Evolutionary conservation across 75 land plant species (phyloP).

Genomic region (Pinus albicaulis): DNA sequence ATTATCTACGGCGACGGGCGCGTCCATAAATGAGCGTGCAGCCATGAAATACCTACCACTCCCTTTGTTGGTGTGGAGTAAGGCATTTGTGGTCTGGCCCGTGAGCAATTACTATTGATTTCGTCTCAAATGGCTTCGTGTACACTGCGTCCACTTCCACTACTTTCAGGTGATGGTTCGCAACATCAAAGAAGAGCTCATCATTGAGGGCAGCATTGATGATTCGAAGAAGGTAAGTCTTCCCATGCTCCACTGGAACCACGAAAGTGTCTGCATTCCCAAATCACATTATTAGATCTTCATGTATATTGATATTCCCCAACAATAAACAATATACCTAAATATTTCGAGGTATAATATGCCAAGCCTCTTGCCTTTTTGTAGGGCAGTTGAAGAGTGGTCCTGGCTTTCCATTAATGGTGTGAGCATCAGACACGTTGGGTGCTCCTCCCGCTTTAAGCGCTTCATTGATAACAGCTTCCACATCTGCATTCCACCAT

Average conservation of each 20-base stretch:
- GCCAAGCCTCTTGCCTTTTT: neutral
- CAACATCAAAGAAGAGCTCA: slow-evolving; percentile 9
- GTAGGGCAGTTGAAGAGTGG: slow-evolving; percentile 28
- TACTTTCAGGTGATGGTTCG: slow-evolving; percentile 19
- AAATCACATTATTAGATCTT: neutral
- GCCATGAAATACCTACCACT: no score
- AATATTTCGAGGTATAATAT: neutral
- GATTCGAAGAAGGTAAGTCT: no score
- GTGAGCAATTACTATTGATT: slow-evolving; percentile 13
- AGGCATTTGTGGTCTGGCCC: no score
- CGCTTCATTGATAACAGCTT: slow-evolving; percentile 21
- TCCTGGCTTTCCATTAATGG: slow-evolving; percentile 53
- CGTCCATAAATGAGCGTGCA: no score
- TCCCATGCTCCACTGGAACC: no score
- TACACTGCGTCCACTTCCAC: slow-evolving; percentile 25
- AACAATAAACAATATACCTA: neutral
- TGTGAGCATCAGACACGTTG: slow-evolving; percentile 34
- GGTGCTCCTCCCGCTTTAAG: slow-evolving; percentile 27
- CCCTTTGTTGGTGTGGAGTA: no score
- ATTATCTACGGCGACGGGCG: no score
- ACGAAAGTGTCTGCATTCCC: no score
- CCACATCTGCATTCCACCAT: slow-evolving; percentile 28
- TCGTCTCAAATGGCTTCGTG: slow-evolving; percentile 13
- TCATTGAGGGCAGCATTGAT: no score
- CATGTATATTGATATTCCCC: neutral